phyloP scores from a whole-genome alignment of 768 basidiomycete species.

The Boletus sp. region DNA sequence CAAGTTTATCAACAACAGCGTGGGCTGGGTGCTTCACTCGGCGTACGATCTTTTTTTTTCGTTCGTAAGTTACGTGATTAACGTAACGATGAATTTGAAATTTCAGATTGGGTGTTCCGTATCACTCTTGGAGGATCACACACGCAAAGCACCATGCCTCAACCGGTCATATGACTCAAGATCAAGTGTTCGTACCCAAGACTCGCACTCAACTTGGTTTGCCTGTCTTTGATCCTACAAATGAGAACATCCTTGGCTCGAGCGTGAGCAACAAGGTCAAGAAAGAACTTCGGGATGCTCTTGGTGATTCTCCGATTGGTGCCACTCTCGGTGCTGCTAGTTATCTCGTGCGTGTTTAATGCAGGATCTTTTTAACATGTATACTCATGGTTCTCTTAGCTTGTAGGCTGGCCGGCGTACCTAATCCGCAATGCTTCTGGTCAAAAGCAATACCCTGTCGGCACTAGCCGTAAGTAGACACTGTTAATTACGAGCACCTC shows the following conservation, averaged over 20 bases:
- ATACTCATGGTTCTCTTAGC: slow-evolving; percentile 35
- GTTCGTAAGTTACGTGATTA: slow-evolving; percentile 22
- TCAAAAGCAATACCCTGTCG: slow-evolving; percentile 73
- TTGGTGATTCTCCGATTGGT: slow-evolving; percentile 88
- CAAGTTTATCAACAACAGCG: slow-evolving; percentile 86
- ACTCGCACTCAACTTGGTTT: slow-evolving; percentile 73
- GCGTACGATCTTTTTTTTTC: slow-evolving; percentile 47
- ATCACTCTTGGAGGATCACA: slow-evolving; percentile 93
- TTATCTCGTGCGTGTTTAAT: slow-evolving; percentile 53
- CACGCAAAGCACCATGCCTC: slow-evolving; percentile 96
- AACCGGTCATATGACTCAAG: slow-evolving; percentile 89
- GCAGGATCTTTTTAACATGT: not conserved
- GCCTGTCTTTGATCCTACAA: slow-evolving; percentile 66
- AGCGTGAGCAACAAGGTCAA: slow-evolving; percentile 65
- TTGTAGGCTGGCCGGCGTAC: slow-evolving; percentile 87
- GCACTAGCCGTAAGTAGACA: slow-evolving; percentile 69
- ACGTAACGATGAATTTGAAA: slow-evolving; percentile 11
- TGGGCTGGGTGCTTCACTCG: slow-evolving; percentile 92
- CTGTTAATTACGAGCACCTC: not conserved
- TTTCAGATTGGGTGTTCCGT: slow-evolving; percentile 85
- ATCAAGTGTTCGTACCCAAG: slow-evolving; percentile 92
- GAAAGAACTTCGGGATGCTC: slow-evolving; percentile 76
- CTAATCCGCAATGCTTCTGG: slow-evolving; percentile 82
- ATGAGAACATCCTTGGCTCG: slow-evolving; percentile 64
- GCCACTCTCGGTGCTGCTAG: slow-evolving; percentile 50